phyloP scores from a whole-genome alignment of 768 basidiomycete genomes.

The Kwoniella botswanensis region DNA sequence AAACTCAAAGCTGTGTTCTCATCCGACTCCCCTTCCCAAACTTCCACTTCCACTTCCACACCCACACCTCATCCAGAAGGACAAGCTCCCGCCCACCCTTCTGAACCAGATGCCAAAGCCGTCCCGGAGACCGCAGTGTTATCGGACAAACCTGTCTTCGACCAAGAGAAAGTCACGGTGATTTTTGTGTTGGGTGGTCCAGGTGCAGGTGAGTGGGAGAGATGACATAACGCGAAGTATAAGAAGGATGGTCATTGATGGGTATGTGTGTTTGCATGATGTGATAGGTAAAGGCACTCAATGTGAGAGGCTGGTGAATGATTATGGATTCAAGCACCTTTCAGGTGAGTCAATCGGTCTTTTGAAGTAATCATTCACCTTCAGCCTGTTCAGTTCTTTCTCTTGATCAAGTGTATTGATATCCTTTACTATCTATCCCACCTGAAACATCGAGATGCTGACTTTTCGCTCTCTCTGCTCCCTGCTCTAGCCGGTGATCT shows the following conservation, averaged over 20 bases:
- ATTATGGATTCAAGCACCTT: constrained; percentile 88
- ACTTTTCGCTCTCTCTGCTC: no score
- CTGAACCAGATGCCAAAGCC: constrained; percentile 7
- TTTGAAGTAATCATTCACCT: not conserved
- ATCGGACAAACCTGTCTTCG: constrained; percentile 64
- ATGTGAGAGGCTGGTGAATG: constrained; percentile 78
- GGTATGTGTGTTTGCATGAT: constrained; percentile 63
- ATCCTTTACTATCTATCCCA: no score
- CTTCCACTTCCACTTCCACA: constrained; percentile 6
- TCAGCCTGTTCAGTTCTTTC: no score
- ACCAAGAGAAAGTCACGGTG: constrained; percentile 76
- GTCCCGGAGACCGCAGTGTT: constrained; percentile 20
- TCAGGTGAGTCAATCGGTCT: constrained; percentile 67
- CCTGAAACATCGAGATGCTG: no score
- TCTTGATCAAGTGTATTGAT: no score
- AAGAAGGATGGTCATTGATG: not conserved
- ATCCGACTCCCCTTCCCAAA: not conserved
- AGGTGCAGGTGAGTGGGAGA: constrained; percentile 72
- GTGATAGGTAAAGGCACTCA: constrained; percentile 93
- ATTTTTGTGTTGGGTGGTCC: constrained; percentile 96
- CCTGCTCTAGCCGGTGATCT: constrained; percentile 83
- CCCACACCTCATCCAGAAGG: constrained; percentile 9
- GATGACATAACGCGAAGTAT: no score
- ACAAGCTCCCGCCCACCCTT: constrained; percentile 14
- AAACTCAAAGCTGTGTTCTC: constrained; percentile 46